phyloP scores from a whole-genome alignment of 805 yeast genomes.

The Jamesozyma spencerorum region DNA sequence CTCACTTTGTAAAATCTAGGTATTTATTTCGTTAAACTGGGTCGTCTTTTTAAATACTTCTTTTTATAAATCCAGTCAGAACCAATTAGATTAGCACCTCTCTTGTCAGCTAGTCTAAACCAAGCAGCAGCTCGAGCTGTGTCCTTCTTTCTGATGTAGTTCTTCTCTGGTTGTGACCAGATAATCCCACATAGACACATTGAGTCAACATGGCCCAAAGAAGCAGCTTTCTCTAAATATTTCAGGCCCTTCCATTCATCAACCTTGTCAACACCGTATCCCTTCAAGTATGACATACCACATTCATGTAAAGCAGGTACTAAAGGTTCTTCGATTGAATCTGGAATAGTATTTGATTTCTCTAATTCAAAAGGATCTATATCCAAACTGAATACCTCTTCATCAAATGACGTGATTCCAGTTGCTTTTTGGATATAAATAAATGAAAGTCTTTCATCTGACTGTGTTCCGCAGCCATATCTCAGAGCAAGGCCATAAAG shows the following conservation, averaged over 20 bases:
- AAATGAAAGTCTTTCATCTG: constrained; percentile 45
- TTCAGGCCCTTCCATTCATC: constrained; percentile 51
- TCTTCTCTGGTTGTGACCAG: constrained; percentile 44
- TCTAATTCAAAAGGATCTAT: constrained; percentile 32
- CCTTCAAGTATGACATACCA: constrained; percentile 48
- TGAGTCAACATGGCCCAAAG: constrained; percentile 59
- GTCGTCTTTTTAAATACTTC: constrained; percentile 39
- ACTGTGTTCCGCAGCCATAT: constrained; percentile 58
- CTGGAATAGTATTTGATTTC: constrained; percentile 25
- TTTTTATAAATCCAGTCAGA: constrained; percentile 70
- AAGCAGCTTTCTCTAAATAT: constrained; percentile 54
- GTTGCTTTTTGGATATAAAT: constrained; percentile 53
- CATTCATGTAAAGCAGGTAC: constrained; percentile 51
- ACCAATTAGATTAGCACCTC: constrained; percentile 54
- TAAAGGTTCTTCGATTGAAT: constrained; percentile 34
- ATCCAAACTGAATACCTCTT: constrained; percentile 14
- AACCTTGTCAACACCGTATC: constrained; percentile 39
- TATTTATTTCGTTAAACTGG: not conserved
- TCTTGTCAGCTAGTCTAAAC: constrained; percentile 54
- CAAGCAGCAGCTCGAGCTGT: constrained; percentile 56
- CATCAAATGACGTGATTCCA: constrained; percentile 25
- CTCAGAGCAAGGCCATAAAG: constrained; percentile 59
- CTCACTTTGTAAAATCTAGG: too few relatives aligned
- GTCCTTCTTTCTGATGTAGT: constrained; percentile 47
- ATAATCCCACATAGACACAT: constrained; percentile 59